phyloP scores from a whole-genome alignment of 2,329 filamentous ascomycete species.

The Xylariaceae sp. region DNA sequence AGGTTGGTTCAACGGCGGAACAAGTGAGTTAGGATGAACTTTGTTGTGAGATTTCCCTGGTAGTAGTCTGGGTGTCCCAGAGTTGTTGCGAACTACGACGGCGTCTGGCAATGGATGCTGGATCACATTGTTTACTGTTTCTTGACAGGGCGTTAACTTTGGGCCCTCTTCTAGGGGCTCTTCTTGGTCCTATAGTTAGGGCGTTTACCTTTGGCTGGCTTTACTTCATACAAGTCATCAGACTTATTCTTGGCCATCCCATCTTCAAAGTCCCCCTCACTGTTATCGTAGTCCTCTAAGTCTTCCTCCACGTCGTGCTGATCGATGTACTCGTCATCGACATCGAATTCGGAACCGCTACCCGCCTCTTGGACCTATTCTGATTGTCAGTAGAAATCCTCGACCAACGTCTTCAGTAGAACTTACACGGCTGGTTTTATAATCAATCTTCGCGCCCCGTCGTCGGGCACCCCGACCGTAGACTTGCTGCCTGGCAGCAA shows the following conservation, averaged over 20 bases:
- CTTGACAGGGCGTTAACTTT: slow-evolving; percentile 26
- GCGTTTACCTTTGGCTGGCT: slow-evolving; percentile 15
- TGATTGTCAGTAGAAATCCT: slow-evolving; percentile 20
- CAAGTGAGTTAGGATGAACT: background rate
- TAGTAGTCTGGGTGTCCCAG: slow-evolving; percentile 1
- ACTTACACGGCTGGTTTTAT: slow-evolving; percentile 36
- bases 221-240: background rate
- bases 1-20: background rate
- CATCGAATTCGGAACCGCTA: slow-evolving; percentile 27
- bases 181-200: slow-evolving; percentile 13
- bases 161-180: slow-evolving; percentile 14
- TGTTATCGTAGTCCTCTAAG: slow-evolving; percentile 20
- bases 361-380: slow-evolving; percentile 24
- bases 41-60: background rate
- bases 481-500: slow-evolving; percentile 62
- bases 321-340: slow-evolving; percentile 30
- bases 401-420: slow-evolving; percentile 26
- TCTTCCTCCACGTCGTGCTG: slow-evolving; percentile 21
- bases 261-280: slow-evolving; percentile 14
- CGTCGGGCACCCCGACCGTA: slow-evolving; percentile 81
- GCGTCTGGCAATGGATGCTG: slow-evolving; percentile 5
- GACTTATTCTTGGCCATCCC: background rate
- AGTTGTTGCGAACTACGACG: background rate
- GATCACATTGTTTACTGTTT: slow-evolving; percentile 5
- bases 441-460: slow-evolving; percentile 49